Conservation (phyloP, 306 rosid species). For the Sindora glabra region DNA sequence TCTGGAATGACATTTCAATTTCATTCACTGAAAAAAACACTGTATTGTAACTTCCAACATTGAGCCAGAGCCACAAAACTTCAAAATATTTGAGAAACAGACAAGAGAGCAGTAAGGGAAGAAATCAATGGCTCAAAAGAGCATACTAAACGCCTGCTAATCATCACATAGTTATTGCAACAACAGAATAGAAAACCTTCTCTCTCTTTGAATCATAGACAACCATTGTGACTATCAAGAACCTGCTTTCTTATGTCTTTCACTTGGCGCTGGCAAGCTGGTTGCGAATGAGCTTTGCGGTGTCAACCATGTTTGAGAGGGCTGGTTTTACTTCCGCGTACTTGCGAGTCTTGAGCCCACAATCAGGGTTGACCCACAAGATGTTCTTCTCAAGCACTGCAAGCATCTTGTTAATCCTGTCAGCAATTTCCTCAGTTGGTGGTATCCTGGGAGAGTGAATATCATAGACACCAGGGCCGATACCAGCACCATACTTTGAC, state of each 20-base stretch:
- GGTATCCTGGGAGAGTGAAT: conserved; percentile 95
- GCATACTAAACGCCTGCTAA: conserved; percentile 29
- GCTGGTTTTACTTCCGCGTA: conserved; percentile 83
- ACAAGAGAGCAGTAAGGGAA: neutral
- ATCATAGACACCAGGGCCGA: conserved; percentile 93
- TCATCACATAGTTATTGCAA: conserved; percentile 47
- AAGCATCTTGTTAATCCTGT: conserved; percentile 88
- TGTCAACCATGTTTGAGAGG: conserved; percentile 67
- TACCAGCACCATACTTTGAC: conserved; percentile 94
- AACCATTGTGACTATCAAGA: neutral
- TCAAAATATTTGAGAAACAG: conserved; percentile 17
- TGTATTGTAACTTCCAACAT: neutral
- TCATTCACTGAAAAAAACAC: no score
- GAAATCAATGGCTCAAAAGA: conserved; percentile 25
- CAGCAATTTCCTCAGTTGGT: conserved; percentile 85
- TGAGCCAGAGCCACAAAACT: conserved; percentile 39
- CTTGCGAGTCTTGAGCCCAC: conserved; percentile 94
- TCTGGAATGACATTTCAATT: conserved; percentile 19
- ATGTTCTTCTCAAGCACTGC: conserved; percentile 90
- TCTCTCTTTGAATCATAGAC: conserved; percentile 1
- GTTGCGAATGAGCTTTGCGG: conserved; percentile 75
- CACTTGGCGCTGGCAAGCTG: conserved; percentile 65
- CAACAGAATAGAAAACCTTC: conserved; percentile 18
- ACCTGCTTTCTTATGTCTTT: conserved; percentile 12
- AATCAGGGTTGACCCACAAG: conserved; percentile 94